Percentiles rank a stretch among this genome's conserved stretches.
These are phyloP conservation scores for Penstemon barbatus DNA, from an alignment of 257 asterid genomes.

Conservation along the genomic window DNA sequence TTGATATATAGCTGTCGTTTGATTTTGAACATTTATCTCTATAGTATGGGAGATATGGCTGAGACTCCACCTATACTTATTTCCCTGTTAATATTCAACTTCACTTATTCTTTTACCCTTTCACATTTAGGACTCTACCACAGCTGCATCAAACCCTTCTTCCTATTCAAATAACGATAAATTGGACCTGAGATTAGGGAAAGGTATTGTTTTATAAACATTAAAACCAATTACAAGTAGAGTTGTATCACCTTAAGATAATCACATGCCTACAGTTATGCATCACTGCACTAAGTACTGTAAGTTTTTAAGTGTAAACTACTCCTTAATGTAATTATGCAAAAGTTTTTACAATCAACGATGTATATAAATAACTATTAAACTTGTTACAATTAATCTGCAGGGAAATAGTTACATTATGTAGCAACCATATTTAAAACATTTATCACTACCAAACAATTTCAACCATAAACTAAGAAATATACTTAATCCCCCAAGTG, in stretches of 20 bases:
- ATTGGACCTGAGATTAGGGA: too few species aligned
- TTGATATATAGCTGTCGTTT: too few species aligned
- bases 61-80: conserved; percentile 10
- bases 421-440: conserved; percentile 7
- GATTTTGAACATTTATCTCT: too few species aligned
- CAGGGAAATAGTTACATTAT: background rate
- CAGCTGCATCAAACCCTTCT: background rate
- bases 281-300: too few species aligned
- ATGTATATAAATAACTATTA: background rate
- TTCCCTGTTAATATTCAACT: background rate
- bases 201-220: too few species aligned
- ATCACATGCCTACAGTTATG: too few species aligned
- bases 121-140: background rate
- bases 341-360: too few species aligned
- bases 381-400: background rate
- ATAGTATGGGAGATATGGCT: conserved; percentile 24
- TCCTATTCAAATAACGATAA: background rate
- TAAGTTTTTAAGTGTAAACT: too few species aligned
- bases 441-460: background rate
- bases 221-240: too few species aligned
- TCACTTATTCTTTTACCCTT: background rate
- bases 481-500: background rate
- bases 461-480: conserved; percentile 5
- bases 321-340: too few species aligned
- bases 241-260: too few species aligned